Evolutionary conservation across 169 alveolate genomes (phyloP).

Genomic region (Perkinsus olseni): DNA sequence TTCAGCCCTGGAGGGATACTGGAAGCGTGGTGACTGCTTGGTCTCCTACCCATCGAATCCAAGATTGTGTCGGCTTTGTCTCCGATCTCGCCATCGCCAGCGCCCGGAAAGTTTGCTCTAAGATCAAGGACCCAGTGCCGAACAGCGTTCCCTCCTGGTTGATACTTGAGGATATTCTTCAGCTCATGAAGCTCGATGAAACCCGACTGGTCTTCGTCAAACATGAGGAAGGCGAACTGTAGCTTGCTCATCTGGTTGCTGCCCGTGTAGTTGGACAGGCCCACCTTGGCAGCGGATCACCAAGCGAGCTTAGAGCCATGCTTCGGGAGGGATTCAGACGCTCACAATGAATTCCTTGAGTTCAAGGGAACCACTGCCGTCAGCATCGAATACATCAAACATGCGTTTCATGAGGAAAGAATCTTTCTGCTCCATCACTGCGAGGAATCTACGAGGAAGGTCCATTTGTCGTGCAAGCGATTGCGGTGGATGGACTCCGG

Average conservation of each 20-base stretch:
- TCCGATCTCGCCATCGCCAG: neutral
- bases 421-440: conserved; percentile 5
- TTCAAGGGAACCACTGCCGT: neutral
- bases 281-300: too few species aligned
- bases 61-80: neutral
- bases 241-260: neutral
- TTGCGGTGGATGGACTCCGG: neutral
- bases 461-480: neutral
- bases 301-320: too few species aligned
- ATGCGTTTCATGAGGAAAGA: conserved; percentile 2
- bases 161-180: neutral
- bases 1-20: neutral
- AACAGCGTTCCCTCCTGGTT: too few species aligned
- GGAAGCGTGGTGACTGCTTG: neutral
- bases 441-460: neutral
- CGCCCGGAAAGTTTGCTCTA: neutral
- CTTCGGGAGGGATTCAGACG: too few species aligned
- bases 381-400: neutral
- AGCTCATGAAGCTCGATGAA: neutral
- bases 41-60: neutral
- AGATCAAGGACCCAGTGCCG: too few species aligned
- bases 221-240: conserved; percentile 5
- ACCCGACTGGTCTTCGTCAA: neutral
- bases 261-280: neutral
- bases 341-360: conserved; percentile 2